Percentiles rank a stretch among this genome's conserved stretches.
phyloP scores from a whole-genome alignment of 164 flowering plant species.

The Tinospora cordifolia region DNA sequence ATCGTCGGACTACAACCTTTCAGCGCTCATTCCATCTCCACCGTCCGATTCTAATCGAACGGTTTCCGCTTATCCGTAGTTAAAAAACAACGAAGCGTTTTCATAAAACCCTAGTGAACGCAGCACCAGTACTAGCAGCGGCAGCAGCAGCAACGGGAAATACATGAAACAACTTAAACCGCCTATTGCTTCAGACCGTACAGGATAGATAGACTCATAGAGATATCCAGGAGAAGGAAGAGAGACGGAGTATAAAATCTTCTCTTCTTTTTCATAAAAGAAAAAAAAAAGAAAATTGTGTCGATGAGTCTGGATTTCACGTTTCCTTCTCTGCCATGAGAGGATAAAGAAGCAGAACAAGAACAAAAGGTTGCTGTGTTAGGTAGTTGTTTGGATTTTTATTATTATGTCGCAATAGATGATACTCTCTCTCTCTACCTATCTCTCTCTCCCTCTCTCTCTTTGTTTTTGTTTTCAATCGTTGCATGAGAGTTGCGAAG shows the following conservation, averaged over 20 bases:
- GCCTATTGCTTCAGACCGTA: neutral
- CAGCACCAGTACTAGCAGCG: neutral
- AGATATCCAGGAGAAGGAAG: neutral
- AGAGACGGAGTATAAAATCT: too few species aligned
- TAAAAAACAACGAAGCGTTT: neutral
- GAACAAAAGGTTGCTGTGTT: neutral
- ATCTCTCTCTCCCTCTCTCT: neutral
- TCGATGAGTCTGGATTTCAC: neutral
- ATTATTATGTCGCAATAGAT: neutral
- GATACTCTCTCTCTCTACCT: neutral
- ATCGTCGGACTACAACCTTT: neutral
- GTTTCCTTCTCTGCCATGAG: slow-evolving; percentile 8
- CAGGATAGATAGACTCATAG: neutral
- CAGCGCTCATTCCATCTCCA: neutral
- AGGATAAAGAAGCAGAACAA: neutral
- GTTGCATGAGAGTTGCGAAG: neutral
- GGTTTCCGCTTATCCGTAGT: neutral
- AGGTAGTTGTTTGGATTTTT: neutral
- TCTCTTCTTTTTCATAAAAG: too few species aligned
- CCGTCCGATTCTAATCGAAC: slow-evolving; percentile 7
- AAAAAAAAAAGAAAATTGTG: too few species aligned
- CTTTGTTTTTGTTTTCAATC: neutral
- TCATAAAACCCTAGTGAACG: slow-evolving; percentile 9
- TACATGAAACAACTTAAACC: slow-evolving; percentile 12
- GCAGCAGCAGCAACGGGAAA: slow-evolving; percentile 16